Conservation (phyloP, 2,329 filamentous ascomycete genomes). For the Magnaporthales sp. region DNA sequence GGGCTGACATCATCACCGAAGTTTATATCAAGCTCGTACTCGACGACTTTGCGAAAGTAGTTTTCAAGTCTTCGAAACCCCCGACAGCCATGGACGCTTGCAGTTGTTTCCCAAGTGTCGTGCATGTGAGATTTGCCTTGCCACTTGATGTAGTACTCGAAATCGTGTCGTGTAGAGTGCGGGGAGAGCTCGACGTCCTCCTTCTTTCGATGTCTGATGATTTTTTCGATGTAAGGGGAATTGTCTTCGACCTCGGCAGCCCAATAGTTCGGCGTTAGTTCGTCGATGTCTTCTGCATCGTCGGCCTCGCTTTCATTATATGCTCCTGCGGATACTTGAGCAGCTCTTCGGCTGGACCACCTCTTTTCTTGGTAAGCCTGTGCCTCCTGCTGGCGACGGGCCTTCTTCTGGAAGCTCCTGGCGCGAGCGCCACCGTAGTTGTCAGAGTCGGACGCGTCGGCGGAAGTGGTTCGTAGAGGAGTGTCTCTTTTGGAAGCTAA, state of each 20-base stretch:
- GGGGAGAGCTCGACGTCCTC: constrained; percentile 53
- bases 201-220: constrained; percentile 77
- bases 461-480: constrained; percentile 43
- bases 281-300: constrained; percentile 56
- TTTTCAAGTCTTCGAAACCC: constrained; percentile 89
- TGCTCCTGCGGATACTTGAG: constrained; percentile 55
- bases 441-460: constrained; percentile 59
- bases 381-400: constrained; percentile 62
- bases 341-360: constrained; percentile 81
- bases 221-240: constrained; percentile 79
- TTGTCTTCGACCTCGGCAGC: constrained; percentile 62
- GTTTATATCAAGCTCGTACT: constrained; percentile 69
- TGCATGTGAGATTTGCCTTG: constrained; percentile 92
- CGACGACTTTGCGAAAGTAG: constrained; percentile 78
- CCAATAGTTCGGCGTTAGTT: constrained; percentile 64
- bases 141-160: constrained; percentile 94
- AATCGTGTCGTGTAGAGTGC: constrained; percentile 61
- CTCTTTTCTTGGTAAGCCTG: constrained; percentile 71
- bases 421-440: constrained; percentile 71
- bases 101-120: constrained; percentile 85
- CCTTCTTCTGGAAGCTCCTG: constrained; percentile 64
- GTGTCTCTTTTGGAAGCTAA: constrained; percentile 54
- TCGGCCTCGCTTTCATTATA: constrained; percentile 62
- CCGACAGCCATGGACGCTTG: constrained; percentile 65
- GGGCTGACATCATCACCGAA: constrained; percentile 66